A percentile compares a stretch with the other conserved stretches of the same genome.
Evolutionary conservation across 2,329 filamentous ascomycete species (phyloP).

Genomic region (Botrytis paeoniae): DNA sequence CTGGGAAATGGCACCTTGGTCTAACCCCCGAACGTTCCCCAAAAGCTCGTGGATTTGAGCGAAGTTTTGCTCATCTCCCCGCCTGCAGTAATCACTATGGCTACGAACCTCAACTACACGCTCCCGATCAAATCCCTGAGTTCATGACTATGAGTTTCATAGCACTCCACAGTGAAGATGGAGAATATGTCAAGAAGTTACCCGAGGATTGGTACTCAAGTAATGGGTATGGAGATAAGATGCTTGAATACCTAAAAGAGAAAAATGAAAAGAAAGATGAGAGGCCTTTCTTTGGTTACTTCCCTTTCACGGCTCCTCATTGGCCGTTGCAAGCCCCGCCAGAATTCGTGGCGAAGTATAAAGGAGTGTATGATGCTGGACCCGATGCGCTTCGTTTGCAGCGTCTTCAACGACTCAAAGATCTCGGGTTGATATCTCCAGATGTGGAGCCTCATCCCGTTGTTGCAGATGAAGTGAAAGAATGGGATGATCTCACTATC

Average conservation of each 20-base stretch:
- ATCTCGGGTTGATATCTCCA: background rate
- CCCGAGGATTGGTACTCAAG: background rate
- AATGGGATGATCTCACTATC: constrained; percentile 45
- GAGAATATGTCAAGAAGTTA: background rate
- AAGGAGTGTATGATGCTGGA: background rate
- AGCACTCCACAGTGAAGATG: background rate
- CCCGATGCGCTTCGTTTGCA: background rate
- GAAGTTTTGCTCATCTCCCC: background rate
- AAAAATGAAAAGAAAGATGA: constrained; percentile 20
- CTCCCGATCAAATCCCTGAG: background rate
- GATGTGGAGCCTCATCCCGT: constrained; percentile 29
- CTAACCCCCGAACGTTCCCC: background rate
- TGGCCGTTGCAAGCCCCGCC: background rate
- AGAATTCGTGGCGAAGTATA: background rate
- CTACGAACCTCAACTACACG: background rate
- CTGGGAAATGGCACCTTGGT: background rate
- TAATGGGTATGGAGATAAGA: constrained; percentile 21
- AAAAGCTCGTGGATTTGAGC: background rate
- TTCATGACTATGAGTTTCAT: background rate
- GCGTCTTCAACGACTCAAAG: background rate
- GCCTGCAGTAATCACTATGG: background rate
- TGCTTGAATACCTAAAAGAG: constrained; percentile 23
- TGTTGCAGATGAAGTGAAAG: constrained; percentile 20
- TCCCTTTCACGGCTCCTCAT: constrained; percentile 52
- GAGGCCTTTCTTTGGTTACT: constrained; percentile 48